phyloP scores from a whole-genome alignment of 164 flowering plant species.

The Akebia trifoliata region DNA sequence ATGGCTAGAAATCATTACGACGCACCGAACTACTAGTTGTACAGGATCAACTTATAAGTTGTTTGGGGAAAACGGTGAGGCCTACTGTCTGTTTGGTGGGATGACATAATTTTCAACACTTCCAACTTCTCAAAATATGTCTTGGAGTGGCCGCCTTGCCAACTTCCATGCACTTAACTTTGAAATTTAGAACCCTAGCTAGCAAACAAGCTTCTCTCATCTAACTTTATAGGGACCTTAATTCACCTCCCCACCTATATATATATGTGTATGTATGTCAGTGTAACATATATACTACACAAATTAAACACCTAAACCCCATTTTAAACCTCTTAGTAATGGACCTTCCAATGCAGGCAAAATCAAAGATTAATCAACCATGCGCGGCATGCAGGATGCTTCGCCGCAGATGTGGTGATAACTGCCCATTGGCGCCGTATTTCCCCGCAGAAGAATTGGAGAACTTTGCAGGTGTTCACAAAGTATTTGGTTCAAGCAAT shows the following conservation, averaged over 20 bases:
- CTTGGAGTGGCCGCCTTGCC: slow-evolving; percentile 27
- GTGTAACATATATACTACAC: too few species aligned
- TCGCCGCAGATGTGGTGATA: slow-evolving; percentile 35
- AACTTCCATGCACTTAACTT: slow-evolving; percentile 21
- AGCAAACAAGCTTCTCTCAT: slow-evolving; percentile 1
- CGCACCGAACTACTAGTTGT: too few species aligned
- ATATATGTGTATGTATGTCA: too few species aligned
- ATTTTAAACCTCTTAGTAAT: background rate
- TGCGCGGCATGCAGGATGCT: slow-evolving; percentile 50
- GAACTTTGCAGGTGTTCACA: slow-evolving; percentile 42
- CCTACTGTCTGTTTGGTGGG: background rate
- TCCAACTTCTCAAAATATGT: slow-evolving; percentile 3
- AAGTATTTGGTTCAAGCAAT: slow-evolving; percentile 58
- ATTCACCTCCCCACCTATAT: slow-evolving; percentile 5
- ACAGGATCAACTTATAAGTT: too few species aligned
- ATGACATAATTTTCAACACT: slow-evolving; percentile 16
- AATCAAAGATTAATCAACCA: slow-evolving; percentile 21
- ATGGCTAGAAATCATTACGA: too few species aligned
- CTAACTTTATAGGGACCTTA: background rate
- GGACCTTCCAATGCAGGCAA: slow-evolving; percentile 8
- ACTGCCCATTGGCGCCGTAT: slow-evolving; percentile 42
- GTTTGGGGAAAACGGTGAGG: too few species aligned
- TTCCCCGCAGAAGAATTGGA: slow-evolving; percentile 33
- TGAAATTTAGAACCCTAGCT: slow-evolving; percentile 6
- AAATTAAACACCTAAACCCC: too few species aligned